Evolutionary conservation across 1,284 basidiomycete genomes (phyloP).

Genomic region (Apiotrichum gracile): DNA sequence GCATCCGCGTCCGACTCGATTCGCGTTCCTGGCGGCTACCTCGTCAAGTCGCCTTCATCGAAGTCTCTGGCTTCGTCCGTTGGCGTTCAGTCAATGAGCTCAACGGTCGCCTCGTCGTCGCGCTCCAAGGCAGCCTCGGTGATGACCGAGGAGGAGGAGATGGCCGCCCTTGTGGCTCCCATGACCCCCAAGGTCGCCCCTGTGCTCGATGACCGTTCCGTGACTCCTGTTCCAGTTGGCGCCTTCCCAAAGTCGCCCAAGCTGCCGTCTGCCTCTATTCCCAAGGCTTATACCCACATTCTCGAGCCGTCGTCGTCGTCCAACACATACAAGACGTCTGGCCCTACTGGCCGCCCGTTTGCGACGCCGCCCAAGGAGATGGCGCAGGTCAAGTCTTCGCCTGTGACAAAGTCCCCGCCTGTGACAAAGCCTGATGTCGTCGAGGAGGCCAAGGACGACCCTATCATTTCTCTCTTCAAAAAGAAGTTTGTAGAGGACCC

Average conservation of each 20-base stretch:
- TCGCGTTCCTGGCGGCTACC: slow-evolving; percentile 7
- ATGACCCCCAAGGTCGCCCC: neutral
- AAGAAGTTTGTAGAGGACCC: slow-evolving; percentile 8
- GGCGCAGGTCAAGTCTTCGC: neutral
- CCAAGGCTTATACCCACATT: too few species aligned
- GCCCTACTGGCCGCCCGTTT: slow-evolving; percentile 2
- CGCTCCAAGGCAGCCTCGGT: neutral
- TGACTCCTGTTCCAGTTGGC: slow-evolving; percentile 5
- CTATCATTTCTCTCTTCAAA: too few species aligned
- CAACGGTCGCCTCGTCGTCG: neutral
- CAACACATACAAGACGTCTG: neutral
- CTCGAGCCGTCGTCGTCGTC: neutral
- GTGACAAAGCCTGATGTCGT: neutral
- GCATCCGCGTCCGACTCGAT: neutral
- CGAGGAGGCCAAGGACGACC: neutral
- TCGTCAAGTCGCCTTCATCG: neutral
- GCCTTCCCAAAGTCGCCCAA: slow-evolving; percentile 1
- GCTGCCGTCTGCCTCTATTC: neutral
- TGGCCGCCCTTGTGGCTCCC: neutral
- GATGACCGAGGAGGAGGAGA: slow-evolving; percentile 11
- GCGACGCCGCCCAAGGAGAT: slow-evolving; percentile 1
- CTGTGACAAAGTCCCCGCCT: neutral
- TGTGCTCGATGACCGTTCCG: neutral
- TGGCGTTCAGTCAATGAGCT: neutral
- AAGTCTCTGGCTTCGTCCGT: neutral